Evolutionary conservation across 75 land plant species (phyloP), one percentile per base, ranked within the genome.

Genomic region (Picea glauca): DNA sequence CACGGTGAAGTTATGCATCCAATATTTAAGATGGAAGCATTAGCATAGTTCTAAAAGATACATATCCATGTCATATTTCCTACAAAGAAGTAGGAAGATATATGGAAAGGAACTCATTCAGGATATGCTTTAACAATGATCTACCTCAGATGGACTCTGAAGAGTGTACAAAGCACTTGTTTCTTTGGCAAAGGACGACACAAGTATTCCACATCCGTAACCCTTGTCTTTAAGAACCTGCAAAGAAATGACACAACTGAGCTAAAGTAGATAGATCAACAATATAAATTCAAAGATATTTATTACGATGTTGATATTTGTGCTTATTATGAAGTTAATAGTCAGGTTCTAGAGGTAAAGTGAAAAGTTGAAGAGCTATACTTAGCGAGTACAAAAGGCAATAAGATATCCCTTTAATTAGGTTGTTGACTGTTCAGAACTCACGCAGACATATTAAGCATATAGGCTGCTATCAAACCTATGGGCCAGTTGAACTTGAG

Each of bases 111-210:
- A 40, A 35, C 35, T 66, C 9, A 50, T 50, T 9, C 12, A 66
- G 40, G 40, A 15, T 21, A n/a, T 74, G 35, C 46, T 74, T 40
- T 17, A 54, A 26, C 50, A 56, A 23, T 11, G 32, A 17, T 75
- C 72, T 85, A 81, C 88, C 88, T 87, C 88, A 33, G 88, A 62
- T 58, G 89, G 83, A 56, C 80, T 84, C 60, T 74, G 62, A 23
- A 87, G 81, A 56, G 89, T 79, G 67, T 82, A 79, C 14, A 70
- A 63, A 14, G 89, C 89, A 75, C 56, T 79, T 58, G 88, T 87
- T 82, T 67, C 77, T 74, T 87, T 87, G 6, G 88, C 58, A 33
- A 79, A 81, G 26, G 78, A 54, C 23, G 89, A 79, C n/a, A 87
- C 88, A 50, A 87, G 61, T 30, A 87, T 87, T 62, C 88, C 80